Evolutionary conservation across 108 stramenopile species (phyloP), one percentile per base, ranked within the genome.

Genomic region (Fragilaria radians): DNA sequence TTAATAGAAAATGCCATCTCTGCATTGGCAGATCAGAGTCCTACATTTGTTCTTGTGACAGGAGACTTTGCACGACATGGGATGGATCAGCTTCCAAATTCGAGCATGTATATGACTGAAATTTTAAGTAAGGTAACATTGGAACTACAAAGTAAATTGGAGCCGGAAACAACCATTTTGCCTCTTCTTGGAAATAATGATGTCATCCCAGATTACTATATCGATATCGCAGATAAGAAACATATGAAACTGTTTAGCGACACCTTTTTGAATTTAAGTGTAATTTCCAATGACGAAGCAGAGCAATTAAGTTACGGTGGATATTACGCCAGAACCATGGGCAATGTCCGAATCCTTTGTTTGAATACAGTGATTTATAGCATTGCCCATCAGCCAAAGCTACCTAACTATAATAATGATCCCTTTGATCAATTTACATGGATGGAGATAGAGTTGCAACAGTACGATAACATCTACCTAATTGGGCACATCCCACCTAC

Each of bases 161-260:
- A 23, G 22, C 71, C 66, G 4, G 34, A 64, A 42, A 33, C 59
- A 30, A 36, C 62, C 5, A 58, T 84, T 19, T 52, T 88, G 31
- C 50, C 73, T 11, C 51, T 63, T 9, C n/a, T 88, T 7, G 87
- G 87, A 33, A 88, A 88, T 58, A 88, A 88, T 57, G 87, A 85
- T 61, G 68, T 84, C 3, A 74, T 70, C 5, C 82, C 83, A 0
- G 87, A 88, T 62, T 88, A 88, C 52, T 81, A 81, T 48, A 28
- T 83, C 29, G 54, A 79, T 52, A 22, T 81, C 28, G 45, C 22
- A 11, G 61, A 75, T 34, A 24, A 64, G 28, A 49, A 30, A 21
- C 50, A 61, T 22, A 25, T 69, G 59, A 54, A 36, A n/a, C 59
- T 67, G 54, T 54, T 54, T 24, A 34, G 32, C 9, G 22, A 48